These are phyloP conservation scores for Pochonia chlamydosporia DNA, from an alignment of 2,329 filamentous ascomycete species.

Conservation along the genomic window DNA sequence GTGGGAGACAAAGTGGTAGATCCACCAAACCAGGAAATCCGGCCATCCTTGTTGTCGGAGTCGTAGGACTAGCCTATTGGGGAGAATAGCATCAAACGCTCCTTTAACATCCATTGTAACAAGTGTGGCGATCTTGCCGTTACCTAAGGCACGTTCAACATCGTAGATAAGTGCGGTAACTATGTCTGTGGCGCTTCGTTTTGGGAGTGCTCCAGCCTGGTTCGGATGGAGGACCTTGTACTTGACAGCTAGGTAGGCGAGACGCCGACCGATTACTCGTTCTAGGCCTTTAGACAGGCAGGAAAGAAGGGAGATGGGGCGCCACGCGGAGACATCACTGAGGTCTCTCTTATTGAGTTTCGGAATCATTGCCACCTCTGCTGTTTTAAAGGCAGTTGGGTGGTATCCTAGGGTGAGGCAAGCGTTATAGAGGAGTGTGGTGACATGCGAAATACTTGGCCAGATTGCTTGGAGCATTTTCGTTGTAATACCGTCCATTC, in stretches of 20 bases:
- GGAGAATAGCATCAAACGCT: no score
- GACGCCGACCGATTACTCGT: background rate
- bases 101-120: background rate
- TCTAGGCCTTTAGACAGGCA: background rate
- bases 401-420: background rate
- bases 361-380: background rate
- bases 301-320: background rate
- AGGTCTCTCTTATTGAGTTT: background rate
- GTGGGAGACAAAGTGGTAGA: no score
- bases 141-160: background rate
- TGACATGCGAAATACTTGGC: background rate
- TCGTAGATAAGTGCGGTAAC: background rate
- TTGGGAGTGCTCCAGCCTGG: background rate
- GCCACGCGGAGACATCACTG: background rate
- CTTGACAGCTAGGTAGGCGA: background rate
- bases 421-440: background rate
- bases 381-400: background rate
- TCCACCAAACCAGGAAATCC: no score
- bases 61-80: no score
- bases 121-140: background rate
- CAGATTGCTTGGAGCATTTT: background rate
- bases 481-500: background rate
- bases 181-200: background rate
- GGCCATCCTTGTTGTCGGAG: no score
- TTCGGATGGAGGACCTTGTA: background rate